Percentiles rank a stretch among this genome's conserved stretches.
Evolutionary conservation across 2,329 filamentous ascomycete species (phyloP).

Genomic region (Ceratocystis harringtonii): DNA sequence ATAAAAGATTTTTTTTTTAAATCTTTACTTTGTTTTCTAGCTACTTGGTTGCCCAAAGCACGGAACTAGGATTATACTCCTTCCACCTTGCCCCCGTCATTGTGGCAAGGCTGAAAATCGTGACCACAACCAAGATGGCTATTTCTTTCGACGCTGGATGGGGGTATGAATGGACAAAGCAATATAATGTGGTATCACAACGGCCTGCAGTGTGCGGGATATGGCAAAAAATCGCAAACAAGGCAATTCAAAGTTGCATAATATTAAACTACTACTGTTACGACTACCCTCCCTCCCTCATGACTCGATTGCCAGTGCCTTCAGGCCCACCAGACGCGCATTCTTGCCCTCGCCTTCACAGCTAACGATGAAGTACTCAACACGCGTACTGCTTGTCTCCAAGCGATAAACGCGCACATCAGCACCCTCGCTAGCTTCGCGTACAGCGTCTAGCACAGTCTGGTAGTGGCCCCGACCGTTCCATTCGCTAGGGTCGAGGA

Average conservation of each 20-base stretch:
- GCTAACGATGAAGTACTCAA: conserved; percentile 68
- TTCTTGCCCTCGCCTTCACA: conserved; percentile 40
- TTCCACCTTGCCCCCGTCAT: background rate
- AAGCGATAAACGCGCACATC: conserved; percentile 66
- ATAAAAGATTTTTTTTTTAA: background rate
- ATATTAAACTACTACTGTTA: no score
- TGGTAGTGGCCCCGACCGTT: conserved; percentile 57
- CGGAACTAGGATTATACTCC: background rate
- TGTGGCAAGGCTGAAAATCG: background rate
- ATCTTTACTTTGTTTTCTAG: background rate
- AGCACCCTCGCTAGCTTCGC: conserved; percentile 44
- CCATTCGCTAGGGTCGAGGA: conserved; percentile 55
- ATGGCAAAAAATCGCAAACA: no score
- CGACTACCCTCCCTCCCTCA: conserved; percentile 22
- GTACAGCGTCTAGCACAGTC: conserved; percentile 53
- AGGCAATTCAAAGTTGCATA: no score
- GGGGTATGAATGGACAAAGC: no score
- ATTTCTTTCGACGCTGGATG: no score
- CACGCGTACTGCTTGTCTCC: conserved; percentile 35
- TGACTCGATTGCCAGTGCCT: conserved; percentile 63
- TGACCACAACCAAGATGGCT: background rate
- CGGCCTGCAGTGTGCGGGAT: no score
- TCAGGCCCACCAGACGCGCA: conserved; percentile 57
- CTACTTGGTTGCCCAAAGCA: background rate
- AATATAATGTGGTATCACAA: no score